phyloP scores from a whole-genome alignment of 805 yeast species.

The Lachancea nothofagi region DNA sequence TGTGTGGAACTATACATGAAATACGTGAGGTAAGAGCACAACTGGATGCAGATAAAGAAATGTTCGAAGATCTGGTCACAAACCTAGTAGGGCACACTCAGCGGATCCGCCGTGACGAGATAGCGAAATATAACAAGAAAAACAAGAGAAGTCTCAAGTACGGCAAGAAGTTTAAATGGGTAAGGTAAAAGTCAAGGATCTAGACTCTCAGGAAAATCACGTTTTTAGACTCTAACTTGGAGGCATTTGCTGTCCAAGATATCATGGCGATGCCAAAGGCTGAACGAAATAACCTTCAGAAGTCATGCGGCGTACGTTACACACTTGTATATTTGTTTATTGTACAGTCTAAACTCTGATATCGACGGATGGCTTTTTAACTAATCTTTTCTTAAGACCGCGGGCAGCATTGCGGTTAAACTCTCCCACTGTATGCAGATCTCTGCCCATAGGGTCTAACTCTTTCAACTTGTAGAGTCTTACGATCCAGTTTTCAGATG shows the following conservation, averaged over 20 bases:
- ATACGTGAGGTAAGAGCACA: constrained; percentile 41
- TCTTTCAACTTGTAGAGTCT: constrained; percentile 90
- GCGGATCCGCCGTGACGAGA: constrained; percentile 53
- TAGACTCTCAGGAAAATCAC: not conserved
- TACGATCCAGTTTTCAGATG: constrained; percentile 95
- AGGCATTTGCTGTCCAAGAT: too few relatives aligned
- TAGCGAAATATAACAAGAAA: constrained; percentile 34
- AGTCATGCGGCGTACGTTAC: too few relatives aligned
- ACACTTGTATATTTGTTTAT: constrained; percentile 1
- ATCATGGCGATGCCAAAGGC: too few relatives aligned
- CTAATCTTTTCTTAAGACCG: constrained; percentile 36
- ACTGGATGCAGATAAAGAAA: constrained; percentile 57
- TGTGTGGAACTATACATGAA: constrained; percentile 29
- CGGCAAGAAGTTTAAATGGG: constrained; percentile 9
- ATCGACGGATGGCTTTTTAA: constrained; percentile 52
- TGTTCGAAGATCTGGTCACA: constrained; percentile 84
- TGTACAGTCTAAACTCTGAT: constrained; percentile 33
- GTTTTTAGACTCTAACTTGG: not conserved
- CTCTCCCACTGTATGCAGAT: constrained; percentile 50
- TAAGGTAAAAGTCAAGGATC: constrained; percentile 1
- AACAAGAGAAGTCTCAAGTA: constrained; percentile 15
- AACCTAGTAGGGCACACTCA: constrained; percentile 89
- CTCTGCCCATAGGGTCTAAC: constrained; percentile 81
- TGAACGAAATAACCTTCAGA: too few relatives aligned
- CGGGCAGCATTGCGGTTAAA: constrained; percentile 39